Evolutionary conservation across 108 stramenopile genomes (phyloP).

Genomic region (Fragilaria radians): DNA sequence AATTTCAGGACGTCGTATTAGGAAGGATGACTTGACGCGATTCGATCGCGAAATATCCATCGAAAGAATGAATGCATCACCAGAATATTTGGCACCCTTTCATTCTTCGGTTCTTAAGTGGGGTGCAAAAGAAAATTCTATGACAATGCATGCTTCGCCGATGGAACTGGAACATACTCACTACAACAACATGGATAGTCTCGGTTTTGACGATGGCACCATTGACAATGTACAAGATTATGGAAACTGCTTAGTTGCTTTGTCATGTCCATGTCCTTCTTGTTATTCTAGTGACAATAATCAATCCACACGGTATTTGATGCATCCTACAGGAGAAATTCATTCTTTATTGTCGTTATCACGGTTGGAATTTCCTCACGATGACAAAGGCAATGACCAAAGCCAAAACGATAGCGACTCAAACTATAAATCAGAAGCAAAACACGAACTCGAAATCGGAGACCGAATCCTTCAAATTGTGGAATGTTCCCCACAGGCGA

Average conservation of each 20-base stretch:
- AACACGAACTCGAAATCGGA: slow-evolving; percentile 38
- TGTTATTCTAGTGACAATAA: slow-evolving; percentile 17
- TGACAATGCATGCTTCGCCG: too few relatives aligned
- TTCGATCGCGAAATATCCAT: slow-evolving; percentile 1
- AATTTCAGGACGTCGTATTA: too few relatives aligned
- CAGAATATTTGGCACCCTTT: slow-evolving; percentile 49
- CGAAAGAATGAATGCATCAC: slow-evolving; percentile 24
- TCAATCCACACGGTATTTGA: slow-evolving; percentile 19
- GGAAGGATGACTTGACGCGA: too few relatives aligned
- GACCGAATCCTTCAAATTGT: slow-evolving; percentile 54
- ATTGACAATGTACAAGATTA: slow-evolving; percentile 24
- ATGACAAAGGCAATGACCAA: slow-evolving; percentile 1
- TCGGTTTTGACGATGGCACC: background rate
- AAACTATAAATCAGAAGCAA: background rate
- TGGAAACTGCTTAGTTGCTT: slow-evolving; percentile 57
- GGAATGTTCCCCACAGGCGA: slow-evolving; percentile 37
- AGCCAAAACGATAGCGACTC: background rate
- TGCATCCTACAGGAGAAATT: slow-evolving; percentile 55
- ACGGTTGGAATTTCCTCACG: slow-evolving; percentile 30
- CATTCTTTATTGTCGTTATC: slow-evolving; percentile 44
- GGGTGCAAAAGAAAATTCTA: slow-evolving; percentile 6
- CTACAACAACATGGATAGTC: too few relatives aligned
- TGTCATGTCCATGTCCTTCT: slow-evolving; percentile 46
- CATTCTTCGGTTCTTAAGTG: slow-evolving; percentile 10
- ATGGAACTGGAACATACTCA: too few relatives aligned